Conservation (phyloP, 2,329 filamentous ascomycete species). For the Cryphonectria radicalis region DNA sequence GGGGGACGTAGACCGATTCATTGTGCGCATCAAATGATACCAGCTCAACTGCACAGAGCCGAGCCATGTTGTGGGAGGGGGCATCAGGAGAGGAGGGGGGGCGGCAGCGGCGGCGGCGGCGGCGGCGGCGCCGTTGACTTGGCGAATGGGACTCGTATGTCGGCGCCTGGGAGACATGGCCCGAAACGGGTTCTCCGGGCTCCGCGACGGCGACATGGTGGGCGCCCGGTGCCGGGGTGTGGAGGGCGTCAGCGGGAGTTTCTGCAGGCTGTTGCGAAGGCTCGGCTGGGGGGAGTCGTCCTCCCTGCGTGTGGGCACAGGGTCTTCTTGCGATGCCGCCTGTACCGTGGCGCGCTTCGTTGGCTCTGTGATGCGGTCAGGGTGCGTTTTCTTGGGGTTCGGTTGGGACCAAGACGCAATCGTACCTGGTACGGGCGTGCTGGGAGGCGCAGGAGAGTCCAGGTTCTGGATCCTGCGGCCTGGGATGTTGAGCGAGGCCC, state of each 20-base stretch:
- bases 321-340: conserved; percentile 39
- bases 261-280: conserved; percentile 39
- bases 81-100: conserved; percentile 52
- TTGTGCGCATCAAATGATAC: conserved; percentile 12
- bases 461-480: conserved; percentile 58
- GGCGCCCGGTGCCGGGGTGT: conserved; percentile 38
- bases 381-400: conserved; percentile 24
- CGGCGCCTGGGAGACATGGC: conserved; percentile 30
- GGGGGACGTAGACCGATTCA: conserved; percentile 20
- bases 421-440: conserved; percentile 53
- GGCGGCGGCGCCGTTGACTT: conserved; percentile 29
- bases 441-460: conserved; percentile 55
- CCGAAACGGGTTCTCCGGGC: conserved; percentile 40
- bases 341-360: conserved; percentile 40
- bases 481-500: conserved; percentile 46
- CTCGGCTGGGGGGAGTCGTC: conserved; percentile 37
- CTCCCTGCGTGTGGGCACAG: conserved; percentile 32
- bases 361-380: conserved; percentile 35
- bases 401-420: conserved; percentile 19
- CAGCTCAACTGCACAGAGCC: conserved; percentile 37
- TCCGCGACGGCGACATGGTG: conserved; percentile 47
- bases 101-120: conserved; percentile 34
- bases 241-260: conserved; percentile 36
- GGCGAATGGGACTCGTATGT: conserved; percentile 22
- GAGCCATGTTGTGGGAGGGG: conserved; percentile 48